Evolutionary conservation across 2,329 filamentous ascomycete species (phyloP), one percentile per base, ranked within the genome.

Genomic region (Colletotrichum trifolii): DNA sequence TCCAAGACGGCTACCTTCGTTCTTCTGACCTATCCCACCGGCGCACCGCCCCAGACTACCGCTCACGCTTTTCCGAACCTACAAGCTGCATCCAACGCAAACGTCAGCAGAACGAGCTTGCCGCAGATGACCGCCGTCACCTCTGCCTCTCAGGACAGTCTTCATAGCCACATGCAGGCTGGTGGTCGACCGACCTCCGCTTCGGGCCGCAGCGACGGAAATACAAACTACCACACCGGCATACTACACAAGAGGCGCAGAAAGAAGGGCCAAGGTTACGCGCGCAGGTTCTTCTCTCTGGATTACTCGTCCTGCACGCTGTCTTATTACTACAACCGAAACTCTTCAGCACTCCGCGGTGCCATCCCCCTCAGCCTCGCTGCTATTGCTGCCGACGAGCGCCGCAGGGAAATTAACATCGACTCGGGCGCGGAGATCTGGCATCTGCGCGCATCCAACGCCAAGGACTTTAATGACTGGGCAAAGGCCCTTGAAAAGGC

Each of bases 371-470:
- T 99, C 8, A 96, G 93, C 34, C 81, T 99, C 55, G 96, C 96
- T 13, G 96, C 93, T 5, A 91, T 99, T 64, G 92, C 94, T 4
- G 93, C 93, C 8, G 94, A 97, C 74, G 93, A 96, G 75, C 89
- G 92, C 72, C 89, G 92, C 42, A 87, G 94, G 68, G 95, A 98
- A 76, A 97, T 99, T 57, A 97, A 91, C 46, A 96, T 99, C 62
- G 96, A 99, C 75, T 98, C 96, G 0, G 96, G 96, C 1, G 94
- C 96, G 2, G 96, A 99, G 77, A 89, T 99, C 34, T 99, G 96
- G 96, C 96, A 98, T 79, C 82, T 99, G 36, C 90, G 90, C 72
- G 93, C 96, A 3, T 87, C 86, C 54, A 97, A 92, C 71, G 87
- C 88, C 54, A 91, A 91, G 69, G 95, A 98, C 67, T 99, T 97